Evolutionary conservation across 371 early-diverging fungal species (phyloP), one percentile per base, ranked within the genome.

Genomic region (Capniomyces stellatus): DNA sequence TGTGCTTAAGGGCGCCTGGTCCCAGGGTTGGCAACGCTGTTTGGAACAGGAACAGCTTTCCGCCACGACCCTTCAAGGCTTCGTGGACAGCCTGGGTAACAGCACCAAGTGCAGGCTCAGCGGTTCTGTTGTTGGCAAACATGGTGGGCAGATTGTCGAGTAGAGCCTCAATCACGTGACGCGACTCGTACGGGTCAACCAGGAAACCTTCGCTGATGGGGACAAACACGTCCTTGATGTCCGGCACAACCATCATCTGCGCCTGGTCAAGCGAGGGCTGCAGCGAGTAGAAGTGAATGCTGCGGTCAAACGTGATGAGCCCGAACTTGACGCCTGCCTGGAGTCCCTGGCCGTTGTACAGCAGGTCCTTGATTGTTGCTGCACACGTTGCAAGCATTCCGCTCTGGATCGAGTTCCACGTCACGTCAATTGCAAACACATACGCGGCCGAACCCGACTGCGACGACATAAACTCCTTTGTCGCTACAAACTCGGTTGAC

Each of bases 231-330:
- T 96, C 95, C 31, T 79, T 62, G 22, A 91, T 65, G 65, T 97
- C 98, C 0, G 90, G 74, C 1, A 96, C 89, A n/a, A 93, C 85
- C 74, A 95, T 72, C 90, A 96, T 89, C 61, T 87, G 87, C 3
- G 91, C 81, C 59, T 90, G 85, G 28, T 86, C 90, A 49, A 86
- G 59, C 47, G 46, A 44, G n/a, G 78, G 75, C 23, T 42, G 12
- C 13, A 27, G 55, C 21, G 4, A 27, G 73, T 93, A 97, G 61
- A 97, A 97, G 63, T 92, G 90, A n/a, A 92, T 75, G n/a, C 76
- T 69, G 50, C 75, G 74, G 69, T 95, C 98, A 62, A 79, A 92
- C 0, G 96, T 93, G 57, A 95, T 62, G 41, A 97, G 77, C 29
- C 85, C 95, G 31, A 97, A 74, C 51, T 71, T 78, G 15, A 35